phyloP scores from a whole-genome alignment of 306 rosid genomes.

The Lagenaria siceraria region DNA sequence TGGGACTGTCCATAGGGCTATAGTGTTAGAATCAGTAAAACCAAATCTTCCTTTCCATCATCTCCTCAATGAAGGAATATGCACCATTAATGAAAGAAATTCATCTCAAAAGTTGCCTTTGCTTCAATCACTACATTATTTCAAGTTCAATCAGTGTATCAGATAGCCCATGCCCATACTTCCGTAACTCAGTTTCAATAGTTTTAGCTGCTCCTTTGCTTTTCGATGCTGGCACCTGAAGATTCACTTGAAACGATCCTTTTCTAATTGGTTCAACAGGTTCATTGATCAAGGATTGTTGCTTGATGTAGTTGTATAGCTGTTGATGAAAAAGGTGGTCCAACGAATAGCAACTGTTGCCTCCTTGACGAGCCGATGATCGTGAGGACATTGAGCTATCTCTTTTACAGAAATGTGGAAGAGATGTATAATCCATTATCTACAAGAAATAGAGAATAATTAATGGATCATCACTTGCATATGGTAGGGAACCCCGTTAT shows the following conservation, averaged over 20 bases:
- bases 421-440: slow-evolving; percentile 80
- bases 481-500: neutral
- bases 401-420: slow-evolving; percentile 75
- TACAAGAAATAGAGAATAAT: slow-evolving; percentile 26
- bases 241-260: slow-evolving; percentile 72
- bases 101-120: slow-evolving; percentile 1
- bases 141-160: slow-evolving; percentile 28
- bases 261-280: slow-evolving; percentile 41
- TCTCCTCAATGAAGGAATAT: slow-evolving; percentile 5
- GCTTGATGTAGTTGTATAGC: slow-evolving; percentile 59
- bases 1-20: neutral
- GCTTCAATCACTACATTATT: slow-evolving; percentile 12
- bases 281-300: slow-evolving; percentile 39
- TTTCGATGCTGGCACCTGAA: slow-evolving; percentile 49
- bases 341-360: slow-evolving; percentile 55
- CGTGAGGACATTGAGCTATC: slow-evolving; percentile 77
- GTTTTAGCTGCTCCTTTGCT: slow-evolving; percentile 43
- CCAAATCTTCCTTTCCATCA: slow-evolving; percentile 7
- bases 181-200: slow-evolving; percentile 52
- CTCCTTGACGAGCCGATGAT: slow-evolving; percentile 31
- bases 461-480: neutral
- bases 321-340: slow-evolving; percentile 81
- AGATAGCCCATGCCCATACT: slow-evolving; percentile 27
- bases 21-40: neutral
- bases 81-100: neutral